A percentile compares a stretch with the other conserved stretches of the same genome.
Conservation (phyloP, 169 alveolate species). For the Eimeria necatrix region DNA sequence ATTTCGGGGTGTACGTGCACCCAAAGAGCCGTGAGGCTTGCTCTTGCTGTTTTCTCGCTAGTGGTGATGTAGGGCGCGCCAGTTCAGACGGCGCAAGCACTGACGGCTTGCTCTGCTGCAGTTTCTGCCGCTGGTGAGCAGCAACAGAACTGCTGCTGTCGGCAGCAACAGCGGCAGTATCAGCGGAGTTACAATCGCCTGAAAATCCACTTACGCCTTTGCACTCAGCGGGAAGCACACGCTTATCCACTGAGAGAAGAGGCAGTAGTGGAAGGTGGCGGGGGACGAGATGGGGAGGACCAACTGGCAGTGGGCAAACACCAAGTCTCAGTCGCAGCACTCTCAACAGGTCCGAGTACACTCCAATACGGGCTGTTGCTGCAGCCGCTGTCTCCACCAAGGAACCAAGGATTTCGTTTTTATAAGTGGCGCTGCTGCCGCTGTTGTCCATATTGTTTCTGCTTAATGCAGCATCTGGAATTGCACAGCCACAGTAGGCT, state of each 20-base stretch:
- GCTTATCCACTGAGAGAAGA: slow-evolving; percentile 69
- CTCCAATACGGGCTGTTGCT: slow-evolving; percentile 62
- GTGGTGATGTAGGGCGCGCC: slow-evolving; percentile 5
- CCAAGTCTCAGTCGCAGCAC: slow-evolving; percentile 64
- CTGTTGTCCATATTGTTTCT: not conserved
- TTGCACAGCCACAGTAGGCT: slow-evolving; percentile 73
- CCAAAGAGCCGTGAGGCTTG: slow-evolving; percentile 72
- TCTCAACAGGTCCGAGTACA: slow-evolving; percentile 56
- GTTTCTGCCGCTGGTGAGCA: slow-evolving; percentile 32
- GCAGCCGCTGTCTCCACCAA: slow-evolving; percentile 42
- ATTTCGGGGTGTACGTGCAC: slow-evolving; percentile 80
- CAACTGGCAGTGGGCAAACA: slow-evolving; percentile 64
- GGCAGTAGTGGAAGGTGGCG: slow-evolving; percentile 52
- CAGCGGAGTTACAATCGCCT: not conserved
- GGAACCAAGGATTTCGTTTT: not conserved
- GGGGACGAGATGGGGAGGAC: slow-evolving; percentile 79
- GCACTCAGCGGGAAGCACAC: slow-evolving; percentile 42
- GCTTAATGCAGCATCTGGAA: slow-evolving; percentile 53
- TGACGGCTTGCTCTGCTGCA: not conserved
- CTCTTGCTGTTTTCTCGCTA: slow-evolving; percentile 41
- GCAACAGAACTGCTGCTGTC: slow-evolving; percentile 14
- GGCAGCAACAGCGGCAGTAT: not conserved
- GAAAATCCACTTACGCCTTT: not conserved
- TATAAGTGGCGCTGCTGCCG: slow-evolving; percentile 13
- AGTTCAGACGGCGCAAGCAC: slow-evolving; percentile 30